Base-by-base conservation (phyloP, 2,329 filamentous ascomycete species). In the Colletotrichum sublineola region DNA sequence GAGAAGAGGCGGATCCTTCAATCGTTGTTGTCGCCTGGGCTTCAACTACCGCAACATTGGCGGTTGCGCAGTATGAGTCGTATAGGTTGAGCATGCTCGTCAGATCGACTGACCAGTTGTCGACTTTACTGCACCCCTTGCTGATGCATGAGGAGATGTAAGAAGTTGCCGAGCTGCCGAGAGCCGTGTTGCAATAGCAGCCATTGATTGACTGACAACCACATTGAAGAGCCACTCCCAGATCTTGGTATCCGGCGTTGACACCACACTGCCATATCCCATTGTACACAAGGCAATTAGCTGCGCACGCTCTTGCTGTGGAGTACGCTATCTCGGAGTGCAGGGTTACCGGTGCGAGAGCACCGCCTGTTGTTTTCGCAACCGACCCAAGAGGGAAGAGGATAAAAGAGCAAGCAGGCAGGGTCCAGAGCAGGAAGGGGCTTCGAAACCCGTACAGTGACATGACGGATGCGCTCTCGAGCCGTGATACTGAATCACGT, bases 91-190 rank as follows among this genome's bases (percentile, higher is more conserved):
- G 53, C 73, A 77, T 77, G 42, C 68, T 75, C 8, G 72, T 71
- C 20, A 77, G 68, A 40, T 79, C 74, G 0, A 67, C 36, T 18
- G 68, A 74, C 74, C 76, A 76, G 55, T 69, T 66, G 44, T 75
- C 77, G 31, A 74, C 71, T 29, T 68, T 57, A 29, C 61, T 73
- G 71, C 78, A 78, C 52, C 75, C 68, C 11, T 60, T 66, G 61
- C 75, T 75, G 53, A 79, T 73, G 68, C 77, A 78, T 9, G 61
- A 64, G 5, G 68, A 74, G 50, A 79, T 69, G 63, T 78, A 77
- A 12, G 74, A 67, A 2, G 77, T 76, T 5, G 77, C 78, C 53
- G 75, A 78, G 61, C 67, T 70, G 5, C 67, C 75, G 48, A 75
- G 74, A 42, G 64, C 72, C 12, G 75, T 71, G 63, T 74, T 75